phyloP scores from a whole-genome alignment of 2,329 filamentous ascomycete species.

The Penicillium sp. region DNA sequence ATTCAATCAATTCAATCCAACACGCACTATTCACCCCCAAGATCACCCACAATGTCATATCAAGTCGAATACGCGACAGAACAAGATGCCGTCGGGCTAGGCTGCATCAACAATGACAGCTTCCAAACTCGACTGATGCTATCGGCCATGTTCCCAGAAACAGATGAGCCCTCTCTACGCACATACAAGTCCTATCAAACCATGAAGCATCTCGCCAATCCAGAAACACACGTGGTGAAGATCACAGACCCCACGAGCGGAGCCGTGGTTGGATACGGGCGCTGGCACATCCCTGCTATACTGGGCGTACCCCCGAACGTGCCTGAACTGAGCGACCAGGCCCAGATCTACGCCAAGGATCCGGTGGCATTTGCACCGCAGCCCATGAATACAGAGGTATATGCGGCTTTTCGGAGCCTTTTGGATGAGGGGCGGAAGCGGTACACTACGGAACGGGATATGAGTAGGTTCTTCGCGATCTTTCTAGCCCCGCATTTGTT shows the following conservation, averaged over 20 bases:
- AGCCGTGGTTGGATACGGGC: constrained; percentile 47
- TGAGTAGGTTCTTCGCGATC: constrained; percentile 19
- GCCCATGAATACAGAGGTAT: constrained; percentile 47
- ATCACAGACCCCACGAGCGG: constrained; percentile 36
- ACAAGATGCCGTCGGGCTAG: constrained; percentile 44
- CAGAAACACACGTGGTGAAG: constrained; percentile 42
- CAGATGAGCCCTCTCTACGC: constrained; percentile 21
- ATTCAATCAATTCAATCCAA: not conserved
- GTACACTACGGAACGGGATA: constrained; percentile 23
- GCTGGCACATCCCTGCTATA: constrained; percentile 46
- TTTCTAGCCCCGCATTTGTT: not conserved
- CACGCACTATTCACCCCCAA: not conserved
- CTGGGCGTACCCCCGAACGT: constrained; percentile 25
- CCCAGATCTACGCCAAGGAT: constrained; percentile 32
- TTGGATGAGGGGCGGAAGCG: constrained; percentile 18
- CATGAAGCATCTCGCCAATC: constrained; percentile 43
- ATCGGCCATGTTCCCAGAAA: constrained; percentile 40
- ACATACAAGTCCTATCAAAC: constrained; percentile 40
- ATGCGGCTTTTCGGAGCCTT: constrained; percentile 18
- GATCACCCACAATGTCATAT: constrained; percentile 6
- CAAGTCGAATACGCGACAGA: constrained; percentile 37
- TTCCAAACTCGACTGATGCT: constrained; percentile 45
- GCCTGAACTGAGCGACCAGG: constrained; percentile 41
- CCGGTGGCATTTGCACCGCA: constrained; percentile 42
- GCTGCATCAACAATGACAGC: constrained; percentile 47